Base-by-base conservation (phyloP, 345 rosid species). In the Gynandropsis gynandra region DNA sequence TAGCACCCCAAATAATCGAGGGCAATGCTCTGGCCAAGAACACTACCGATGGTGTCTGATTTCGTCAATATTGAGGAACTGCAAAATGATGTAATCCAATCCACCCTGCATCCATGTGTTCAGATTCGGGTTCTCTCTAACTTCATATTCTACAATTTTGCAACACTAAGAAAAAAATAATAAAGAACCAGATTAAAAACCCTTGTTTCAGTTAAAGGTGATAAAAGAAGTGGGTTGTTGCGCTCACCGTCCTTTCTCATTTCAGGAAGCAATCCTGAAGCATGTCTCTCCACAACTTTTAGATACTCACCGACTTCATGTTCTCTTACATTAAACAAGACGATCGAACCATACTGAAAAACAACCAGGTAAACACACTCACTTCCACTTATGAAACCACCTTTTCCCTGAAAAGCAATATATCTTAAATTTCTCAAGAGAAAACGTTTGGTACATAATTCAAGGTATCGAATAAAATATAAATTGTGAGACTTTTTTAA, bases 1-100 rank as follows among this genome's bases (percentile, higher is more conserved):
- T 55, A 59, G 62, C 54, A 65, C 45, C 35, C 32, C 37, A 34
- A 18, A 76, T 92, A 79, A 66, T 92, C 98, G 16, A 92, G 86
- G 38, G 98, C 98, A 50, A 92, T 85, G 53, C 98, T 92, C 76
- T 80, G 98, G 52, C 96, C 98, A 17, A 87, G 93, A 62, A 92
- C 96, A 65, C 98, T 82, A 9, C 98, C 95, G 52, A 92, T 87
- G 44, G 74, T 87, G n/a, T 50, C 96, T 83, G 45, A 92, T 87
- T 51, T 95, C 96, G 41, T 87, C 98, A 60, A 73, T 75, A 52
- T 85, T 80, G 70, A 92, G 63, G 76, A 66, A 87, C 74, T 85
- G 98, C 70, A 92, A 59, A 95, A 72, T 79, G 49, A 92, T 82
- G 70, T 77, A 77, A 71, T 92, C 98, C 63, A 80, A 64, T 37